Percentiles rank a stretch among this genome's conserved stretches.
phyloP scores from a whole-genome alignment of 169 alveolate species.

The Plasmodium vivax region DNA sequence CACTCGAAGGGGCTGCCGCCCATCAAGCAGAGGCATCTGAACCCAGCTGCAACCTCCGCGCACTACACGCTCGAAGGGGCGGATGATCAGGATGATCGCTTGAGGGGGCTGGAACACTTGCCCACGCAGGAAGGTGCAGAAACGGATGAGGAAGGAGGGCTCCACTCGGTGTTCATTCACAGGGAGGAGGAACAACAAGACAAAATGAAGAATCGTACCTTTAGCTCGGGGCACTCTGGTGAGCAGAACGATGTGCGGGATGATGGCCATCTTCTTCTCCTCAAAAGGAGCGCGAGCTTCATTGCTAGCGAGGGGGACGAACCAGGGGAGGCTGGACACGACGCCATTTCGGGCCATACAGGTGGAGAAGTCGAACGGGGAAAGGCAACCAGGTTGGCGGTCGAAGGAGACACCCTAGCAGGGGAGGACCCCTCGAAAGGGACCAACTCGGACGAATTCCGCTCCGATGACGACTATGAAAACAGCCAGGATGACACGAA shows the following conservation, averaged over 20 bases:
- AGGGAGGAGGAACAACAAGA: background rate
- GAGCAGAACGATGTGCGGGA: background rate
- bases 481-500: background rate
- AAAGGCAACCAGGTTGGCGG: background rate
- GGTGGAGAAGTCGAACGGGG: background rate
- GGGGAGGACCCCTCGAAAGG: background rate
- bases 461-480: conserved; percentile 1
- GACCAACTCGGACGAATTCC: background rate
- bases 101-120: background rate
- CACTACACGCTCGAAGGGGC: background rate
- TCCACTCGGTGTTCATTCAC: background rate
- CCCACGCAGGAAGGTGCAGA: background rate
- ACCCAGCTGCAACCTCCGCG: background rate
- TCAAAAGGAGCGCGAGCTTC: background rate
- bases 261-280: background rate
- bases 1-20: background rate
- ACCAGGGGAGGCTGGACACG: background rate
- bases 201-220: background rate
- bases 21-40: background rate
- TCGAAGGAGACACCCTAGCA: background rate
- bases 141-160: background rate
- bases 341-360: background rate
- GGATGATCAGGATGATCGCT: background rate
- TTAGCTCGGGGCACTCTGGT: background rate
- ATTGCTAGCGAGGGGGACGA: background rate